Evolutionary conservation across 495 filamentous ascomycete genomes (phyloP).

Genomic region (Xylaria sp.): DNA sequence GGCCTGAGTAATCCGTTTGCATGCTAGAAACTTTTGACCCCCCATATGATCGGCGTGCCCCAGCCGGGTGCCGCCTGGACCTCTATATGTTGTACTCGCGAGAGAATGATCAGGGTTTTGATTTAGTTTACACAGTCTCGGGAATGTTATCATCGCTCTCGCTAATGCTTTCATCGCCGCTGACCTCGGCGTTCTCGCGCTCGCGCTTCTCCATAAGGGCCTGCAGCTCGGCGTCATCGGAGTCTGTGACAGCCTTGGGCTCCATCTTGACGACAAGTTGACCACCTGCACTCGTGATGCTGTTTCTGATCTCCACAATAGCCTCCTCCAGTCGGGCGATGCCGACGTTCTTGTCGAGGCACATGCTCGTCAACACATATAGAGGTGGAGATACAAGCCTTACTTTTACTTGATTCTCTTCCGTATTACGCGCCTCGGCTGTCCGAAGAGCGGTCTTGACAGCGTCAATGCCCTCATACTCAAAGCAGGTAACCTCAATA

Average conservation of each 20-base stretch:
- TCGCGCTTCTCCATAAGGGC: constrained; percentile 99
- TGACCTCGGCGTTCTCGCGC: constrained; percentile 95
- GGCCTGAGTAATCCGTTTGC: constrained; percentile 22
- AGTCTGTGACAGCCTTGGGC: constrained; percentile 98
- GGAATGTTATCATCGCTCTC: constrained; percentile 83
- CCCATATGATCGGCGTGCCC: constrained; percentile 16
- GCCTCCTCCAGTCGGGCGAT: constrained; percentile 85
- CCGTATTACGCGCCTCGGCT: constrained; percentile 87
- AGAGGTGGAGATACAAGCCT: constrained; percentile 94
- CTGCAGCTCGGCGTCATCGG: constrained; percentile 94
- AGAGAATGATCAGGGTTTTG: not conserved
- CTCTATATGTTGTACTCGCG: constrained; percentile 22
- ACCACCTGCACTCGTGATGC: constrained; percentile 77
- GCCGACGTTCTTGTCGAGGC: constrained; percentile 87
- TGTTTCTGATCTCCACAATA: constrained; percentile 80
- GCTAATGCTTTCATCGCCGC: constrained; percentile 91
- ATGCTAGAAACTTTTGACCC: constrained; percentile 28
- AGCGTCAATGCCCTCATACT: constrained; percentile 97
- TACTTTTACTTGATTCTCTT: constrained; percentile 93
- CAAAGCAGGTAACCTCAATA: constrained; percentile 97
- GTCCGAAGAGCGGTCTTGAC: constrained; percentile 88
- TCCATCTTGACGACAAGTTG: constrained; percentile 92
- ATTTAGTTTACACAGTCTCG: constrained; percentile 49
- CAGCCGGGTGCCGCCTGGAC: constrained; percentile 1
- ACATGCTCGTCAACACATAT: constrained; percentile 89